phyloP scores from a whole-genome alignment of 768 basidiomycete species.

The Boletellus emodensis region DNA sequence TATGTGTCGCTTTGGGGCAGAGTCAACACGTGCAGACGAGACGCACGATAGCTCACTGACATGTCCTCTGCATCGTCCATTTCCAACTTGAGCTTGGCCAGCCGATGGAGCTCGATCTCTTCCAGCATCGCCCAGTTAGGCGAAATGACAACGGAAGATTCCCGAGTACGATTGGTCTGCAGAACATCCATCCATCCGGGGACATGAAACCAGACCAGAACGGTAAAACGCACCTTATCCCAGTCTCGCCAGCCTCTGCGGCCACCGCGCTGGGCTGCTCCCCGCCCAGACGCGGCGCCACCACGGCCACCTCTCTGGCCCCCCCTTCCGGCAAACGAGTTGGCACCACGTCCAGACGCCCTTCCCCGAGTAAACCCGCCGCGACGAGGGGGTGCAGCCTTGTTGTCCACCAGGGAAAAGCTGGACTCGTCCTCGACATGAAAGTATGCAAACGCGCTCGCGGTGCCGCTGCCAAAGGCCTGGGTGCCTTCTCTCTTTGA shows the following conservation, averaged over 20 bases:
- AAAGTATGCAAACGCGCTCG: constrained; percentile 93
- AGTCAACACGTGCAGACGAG: constrained; percentile 4
- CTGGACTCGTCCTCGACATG: constrained; percentile 97
- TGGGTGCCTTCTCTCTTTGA: constrained; percentile 74
- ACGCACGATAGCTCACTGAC: constrained; percentile 43
- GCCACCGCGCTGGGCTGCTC: constrained; percentile 34
- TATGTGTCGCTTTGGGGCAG: constrained; percentile 61
- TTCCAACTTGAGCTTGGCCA: constrained; percentile 88
- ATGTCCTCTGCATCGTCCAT: constrained; percentile 90
- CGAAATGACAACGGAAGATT: constrained; percentile 90
- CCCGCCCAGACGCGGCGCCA: constrained; percentile 42
- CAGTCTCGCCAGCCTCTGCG: constrained; percentile 87
- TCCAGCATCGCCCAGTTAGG: constrained; percentile 94
- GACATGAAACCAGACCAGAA: too few relatives aligned
- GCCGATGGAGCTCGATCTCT: constrained; percentile 93
- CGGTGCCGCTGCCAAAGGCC: constrained; percentile 86
- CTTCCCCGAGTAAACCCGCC: constrained; percentile 61
- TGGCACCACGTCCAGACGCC: constrained; percentile 33
- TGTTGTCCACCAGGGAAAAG: constrained; percentile 95
- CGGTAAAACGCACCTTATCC: constrained; percentile 67
- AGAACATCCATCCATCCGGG: constrained; percentile 3
- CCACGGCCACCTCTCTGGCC: constrained; percentile 43
- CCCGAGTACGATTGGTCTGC: constrained; percentile 78
- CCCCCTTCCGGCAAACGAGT: constrained; percentile 41
- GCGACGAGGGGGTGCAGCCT: constrained; percentile 63